Conservation (phyloP, 2,329 filamentous ascomycete species). For the Microsporum canis region DNA sequence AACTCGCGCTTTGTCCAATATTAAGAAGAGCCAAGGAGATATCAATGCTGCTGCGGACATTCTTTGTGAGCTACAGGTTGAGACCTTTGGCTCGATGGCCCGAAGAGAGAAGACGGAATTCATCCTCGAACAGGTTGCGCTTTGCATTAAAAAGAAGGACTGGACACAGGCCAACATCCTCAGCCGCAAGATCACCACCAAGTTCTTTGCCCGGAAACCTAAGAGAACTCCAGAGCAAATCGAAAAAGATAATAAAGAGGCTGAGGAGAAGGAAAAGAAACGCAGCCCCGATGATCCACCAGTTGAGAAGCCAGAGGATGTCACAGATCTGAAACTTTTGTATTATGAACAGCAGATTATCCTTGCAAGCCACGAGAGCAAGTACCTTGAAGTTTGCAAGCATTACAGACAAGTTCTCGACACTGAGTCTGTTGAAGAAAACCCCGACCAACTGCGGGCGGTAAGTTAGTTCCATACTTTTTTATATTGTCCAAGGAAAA, state of each 20-base stretch:
- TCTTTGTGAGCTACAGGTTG: conserved; percentile 92
- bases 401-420: conserved; percentile 94
- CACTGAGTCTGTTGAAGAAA: conserved; percentile 87
- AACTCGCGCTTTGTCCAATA: conserved; percentile 88
- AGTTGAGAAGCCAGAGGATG: conserved; percentile 70
- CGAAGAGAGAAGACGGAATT: conserved; percentile 97
- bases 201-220: conserved; percentile 77
- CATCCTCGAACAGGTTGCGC: conserved; percentile 83
- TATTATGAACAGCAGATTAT: conserved; percentile 98
- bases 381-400: conserved; percentile 96
- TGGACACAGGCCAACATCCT: conserved; percentile 94
- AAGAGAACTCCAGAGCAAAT: conserved; percentile 84
- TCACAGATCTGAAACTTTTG: conserved; percentile 86
- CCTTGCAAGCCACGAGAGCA: conserved; percentile 90
- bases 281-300: conserved; percentile 66
- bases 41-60: conserved; percentile 82
- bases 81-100: conserved; percentile 98
- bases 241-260: conserved; percentile 80
- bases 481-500: background rate
- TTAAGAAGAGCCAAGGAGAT: conserved; percentile 94
- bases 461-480: conserved; percentile 42
- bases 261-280: conserved; percentile 63
- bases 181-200: conserved; percentile 91
- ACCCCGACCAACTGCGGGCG: conserved; percentile 71
- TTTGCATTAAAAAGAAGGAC: conserved; percentile 91